These are phyloP conservation scores for Osmanthus fragrans DNA, from an alignment of 257 asterid genomes.

Conservation along the genomic window DNA sequence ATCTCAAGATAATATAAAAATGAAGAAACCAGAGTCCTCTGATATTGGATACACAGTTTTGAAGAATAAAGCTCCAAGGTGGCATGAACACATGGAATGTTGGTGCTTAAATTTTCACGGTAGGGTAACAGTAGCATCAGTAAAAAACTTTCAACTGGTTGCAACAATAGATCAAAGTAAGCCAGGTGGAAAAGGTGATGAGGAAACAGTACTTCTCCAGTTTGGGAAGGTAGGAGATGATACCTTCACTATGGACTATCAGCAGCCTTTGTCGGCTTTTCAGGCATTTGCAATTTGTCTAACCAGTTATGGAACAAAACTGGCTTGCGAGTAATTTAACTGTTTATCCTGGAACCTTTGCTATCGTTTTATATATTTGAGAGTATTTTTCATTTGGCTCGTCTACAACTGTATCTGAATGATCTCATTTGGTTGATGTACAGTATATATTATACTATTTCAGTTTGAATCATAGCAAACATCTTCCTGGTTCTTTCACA, in stretches of 20 bases:
- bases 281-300: conserved; percentile 93
- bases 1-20: conserved; percentile 28
- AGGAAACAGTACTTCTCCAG: conserved; percentile 80
- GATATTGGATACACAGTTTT: conserved; percentile 44
- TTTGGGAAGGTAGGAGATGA: conserved; percentile 86
- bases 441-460: background rate
- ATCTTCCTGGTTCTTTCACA: too few relatives aligned
- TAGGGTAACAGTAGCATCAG: conserved; percentile 91
- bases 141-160: conserved; percentile 82
- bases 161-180: conserved; percentile 76
- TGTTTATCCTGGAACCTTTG: background rate
- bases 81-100: conserved; percentile 94
- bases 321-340: conserved; percentile 66
- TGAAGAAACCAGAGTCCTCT: conserved; percentile 26
- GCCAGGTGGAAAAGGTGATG: conserved; percentile 75
- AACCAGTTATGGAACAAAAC: conserved; percentile 85
- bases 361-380: background rate
- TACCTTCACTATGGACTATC: conserved; percentile 78
- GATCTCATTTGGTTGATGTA: conserved; percentile 24
- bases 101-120: conserved; percentile 98
- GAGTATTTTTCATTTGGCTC: background rate
- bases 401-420: background rate
- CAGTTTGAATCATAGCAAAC: conserved; percentile 15
- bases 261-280: conserved; percentile 85
- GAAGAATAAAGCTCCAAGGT: conserved; percentile 87